Evolutionary conservation across 2,329 filamentous ascomycete species (phyloP).

Genomic region (Shiraia sp.): DNA sequence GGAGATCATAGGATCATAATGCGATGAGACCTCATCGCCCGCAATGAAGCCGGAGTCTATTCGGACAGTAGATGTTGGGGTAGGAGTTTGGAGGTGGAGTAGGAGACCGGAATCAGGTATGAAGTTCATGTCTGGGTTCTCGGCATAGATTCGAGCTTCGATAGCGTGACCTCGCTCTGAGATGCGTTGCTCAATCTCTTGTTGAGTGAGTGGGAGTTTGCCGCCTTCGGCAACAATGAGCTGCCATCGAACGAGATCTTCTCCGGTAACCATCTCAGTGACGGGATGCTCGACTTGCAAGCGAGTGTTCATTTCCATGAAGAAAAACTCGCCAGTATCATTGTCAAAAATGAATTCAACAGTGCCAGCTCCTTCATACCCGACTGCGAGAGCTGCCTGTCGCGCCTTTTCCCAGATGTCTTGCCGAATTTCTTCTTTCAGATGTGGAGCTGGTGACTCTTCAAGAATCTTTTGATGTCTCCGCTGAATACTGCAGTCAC

Average conservation of each 20-base stretch:
- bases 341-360: slow-evolving; percentile 74
- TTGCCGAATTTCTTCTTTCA: slow-evolving; percentile 62
- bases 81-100: slow-evolving; percentile 77
- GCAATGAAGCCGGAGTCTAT: slow-evolving; percentile 93
- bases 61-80: slow-evolving; percentile 71
- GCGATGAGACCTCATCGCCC: slow-evolving; percentile 88
- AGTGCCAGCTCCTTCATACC: slow-evolving; percentile 68
- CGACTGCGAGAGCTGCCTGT: slow-evolving; percentile 64
- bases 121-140: slow-evolving; percentile 89
- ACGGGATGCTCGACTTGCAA: slow-evolving; percentile 97
- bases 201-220: slow-evolving; percentile 67
- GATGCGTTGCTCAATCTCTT: slow-evolving; percentile 71
- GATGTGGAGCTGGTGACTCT: slow-evolving; percentile 66
- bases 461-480: slow-evolving; percentile 70
- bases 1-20: slow-evolving; percentile 98
- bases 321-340: slow-evolving; percentile 67
- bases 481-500: slow-evolving; percentile 68
- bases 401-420: slow-evolving; percentile 69
- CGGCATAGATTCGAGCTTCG: slow-evolving; percentile 94
- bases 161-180: slow-evolving; percentile 80
- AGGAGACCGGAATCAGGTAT: slow-evolving; percentile 91
- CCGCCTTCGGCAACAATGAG: slow-evolving; percentile 79
- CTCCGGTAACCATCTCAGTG: slow-evolving; percentile 75
- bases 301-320: slow-evolving; percentile 77
- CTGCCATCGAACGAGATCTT: slow-evolving; percentile 93